Base-by-base conservation (phyloP, 345 rosid species). In the Camelina laxa region DNA sequence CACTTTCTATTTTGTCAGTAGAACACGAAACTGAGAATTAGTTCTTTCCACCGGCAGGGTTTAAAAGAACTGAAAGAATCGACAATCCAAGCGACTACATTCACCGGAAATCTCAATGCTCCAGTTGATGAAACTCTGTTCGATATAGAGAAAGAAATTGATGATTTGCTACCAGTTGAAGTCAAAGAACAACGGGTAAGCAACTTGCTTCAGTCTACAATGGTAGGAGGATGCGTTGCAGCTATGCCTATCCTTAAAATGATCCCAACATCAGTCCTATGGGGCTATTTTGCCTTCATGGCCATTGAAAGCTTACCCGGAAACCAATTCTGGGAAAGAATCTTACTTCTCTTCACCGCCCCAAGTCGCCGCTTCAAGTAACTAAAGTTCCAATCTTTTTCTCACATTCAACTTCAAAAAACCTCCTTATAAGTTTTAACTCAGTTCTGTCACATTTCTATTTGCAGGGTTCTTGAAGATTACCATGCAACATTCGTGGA, bases 261-360 rank as follows among this genome's bases (percentile, higher is more conserved):
- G 89, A 94, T 94, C 81, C 98, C 98, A 31, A 85, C 97, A 60
- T 91, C 97, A 54, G 98, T 93, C 66, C 96, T 93, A 42, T 93
- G 98, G 98, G 98, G 98, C n/a, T 94, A 94, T 79, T 94, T 94
- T 74, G 98, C 98, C 54, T 94, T 87, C 82, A 94, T 94, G 98
- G 98, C 98, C 27, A 90, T 90, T 21, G 98, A 94, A 67, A 94
- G 93, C 85, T 85, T 94, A 83, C 98, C 98, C 1, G 98, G 97
- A 57, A 94, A 94, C 79, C 98, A 94, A 65, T 91, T 90, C 30
- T 91, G 98, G 98, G 98, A 91, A 89, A 87, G 98, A 79, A 88
- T 91, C 79, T 73, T 94, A 65, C 80, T 91, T 83, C 95, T 94
- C 59, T 91, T 94, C 82, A 88, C 96, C 27, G 89, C 96, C 53